Percentiles rank a stretch among this genome's conserved stretches.
These are phyloP conservation scores for Dimocarpus longan DNA, from an alignment of 345 rosid species.

Conservation along the genomic window DNA sequence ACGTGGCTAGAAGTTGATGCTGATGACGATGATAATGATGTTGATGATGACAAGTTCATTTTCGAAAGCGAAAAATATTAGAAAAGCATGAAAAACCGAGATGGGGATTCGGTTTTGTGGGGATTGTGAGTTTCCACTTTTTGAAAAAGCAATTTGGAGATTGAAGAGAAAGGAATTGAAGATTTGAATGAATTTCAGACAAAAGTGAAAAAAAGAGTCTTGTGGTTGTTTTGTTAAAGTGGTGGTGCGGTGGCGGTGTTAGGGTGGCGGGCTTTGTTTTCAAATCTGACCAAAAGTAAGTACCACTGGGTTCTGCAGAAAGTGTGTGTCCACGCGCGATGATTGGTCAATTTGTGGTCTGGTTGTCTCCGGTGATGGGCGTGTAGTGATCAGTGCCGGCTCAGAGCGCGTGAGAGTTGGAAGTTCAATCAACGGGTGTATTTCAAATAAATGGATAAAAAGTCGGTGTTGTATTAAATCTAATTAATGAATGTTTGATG, in stretches of 20 bases:
- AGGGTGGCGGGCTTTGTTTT: conserved; percentile 62
- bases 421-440: background rate
- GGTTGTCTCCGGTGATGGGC: background rate
- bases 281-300: conserved; percentile 39
- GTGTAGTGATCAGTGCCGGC: background rate
- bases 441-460: background rate
- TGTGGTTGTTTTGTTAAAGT: conserved; percentile 8
- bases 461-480: background rate
- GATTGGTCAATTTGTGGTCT: conserved; percentile 55
- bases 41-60: conserved; percentile 42
- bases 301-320: conserved; percentile 9
- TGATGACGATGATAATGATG: conserved; percentile 42
- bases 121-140: conserved; percentile 20
- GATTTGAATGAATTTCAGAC: conserved; percentile 26
- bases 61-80: background rate
- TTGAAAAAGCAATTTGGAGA: background rate
- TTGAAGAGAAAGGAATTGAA: background rate
- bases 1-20: conserved; percentile 25
- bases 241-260: background rate
- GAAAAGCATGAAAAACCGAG: background rate
- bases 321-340: conserved; percentile 46
- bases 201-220: background rate
- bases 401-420: background rate
- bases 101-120: background rate
- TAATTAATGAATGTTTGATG: too few species aligned